Evolutionary conservation across 345 rosid genomes (phyloP).

Genomic region (Ricinus communis): DNA sequence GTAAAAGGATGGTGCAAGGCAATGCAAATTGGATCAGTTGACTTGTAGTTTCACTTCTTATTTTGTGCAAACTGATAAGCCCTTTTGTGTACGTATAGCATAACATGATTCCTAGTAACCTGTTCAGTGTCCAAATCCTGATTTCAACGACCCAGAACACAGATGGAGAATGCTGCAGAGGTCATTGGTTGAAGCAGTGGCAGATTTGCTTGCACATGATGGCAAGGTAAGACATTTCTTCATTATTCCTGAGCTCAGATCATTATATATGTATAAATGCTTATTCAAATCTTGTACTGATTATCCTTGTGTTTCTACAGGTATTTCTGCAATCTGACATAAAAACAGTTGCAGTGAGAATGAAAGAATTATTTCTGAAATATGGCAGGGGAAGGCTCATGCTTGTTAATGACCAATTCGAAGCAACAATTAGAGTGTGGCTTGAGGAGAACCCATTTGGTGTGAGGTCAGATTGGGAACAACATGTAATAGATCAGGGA

Average conservation of each 20-base stretch:
- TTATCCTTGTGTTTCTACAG: slow-evolving; percentile 26
- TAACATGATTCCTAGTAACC: background rate
- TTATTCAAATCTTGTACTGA: background rate
- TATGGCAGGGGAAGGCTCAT: slow-evolving; percentile 48
- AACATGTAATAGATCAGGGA: slow-evolving; percentile 55
- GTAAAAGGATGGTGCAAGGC: background rate
- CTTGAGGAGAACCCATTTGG: slow-evolving; percentile 63
- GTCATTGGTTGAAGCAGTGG: slow-evolving; percentile 61
- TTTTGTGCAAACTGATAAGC: background rate
- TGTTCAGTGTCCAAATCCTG: slow-evolving; percentile 71
- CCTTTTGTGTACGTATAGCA: background rate
- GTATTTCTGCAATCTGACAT: slow-evolving; percentile 70
- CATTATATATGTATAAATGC: background rate
- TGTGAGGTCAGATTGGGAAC: slow-evolving; percentile 67
- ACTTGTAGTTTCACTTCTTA: slow-evolving; percentile 6
- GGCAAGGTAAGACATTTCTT: slow-evolving; percentile 49
- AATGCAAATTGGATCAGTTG: background rate
- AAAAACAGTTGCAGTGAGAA: slow-evolving; percentile 50
- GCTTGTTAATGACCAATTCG: slow-evolving; percentile 22
- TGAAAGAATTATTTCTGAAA: slow-evolving; percentile 53
- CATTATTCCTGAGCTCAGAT: background rate
- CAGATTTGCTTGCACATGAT: slow-evolving; percentile 46
- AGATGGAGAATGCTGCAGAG: slow-evolving; percentile 71
- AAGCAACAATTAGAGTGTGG: slow-evolving; percentile 32
- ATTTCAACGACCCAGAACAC: slow-evolving; percentile 57